Base-by-base conservation (phyloP, 1,139 yeast genomes). In the Lodderomyces beijingensis region DNA sequence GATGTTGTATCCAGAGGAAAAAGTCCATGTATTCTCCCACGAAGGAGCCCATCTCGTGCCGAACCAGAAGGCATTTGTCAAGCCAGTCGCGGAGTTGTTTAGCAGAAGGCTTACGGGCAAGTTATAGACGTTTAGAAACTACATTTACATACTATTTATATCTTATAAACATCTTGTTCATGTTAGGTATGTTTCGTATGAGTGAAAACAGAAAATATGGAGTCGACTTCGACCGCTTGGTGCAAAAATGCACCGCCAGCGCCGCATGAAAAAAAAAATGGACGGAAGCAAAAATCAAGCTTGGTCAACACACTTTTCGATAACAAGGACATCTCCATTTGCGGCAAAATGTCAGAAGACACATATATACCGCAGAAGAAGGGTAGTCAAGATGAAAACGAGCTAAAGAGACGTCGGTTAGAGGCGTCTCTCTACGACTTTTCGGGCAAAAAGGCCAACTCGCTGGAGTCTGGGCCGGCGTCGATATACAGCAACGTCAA, bases 11-110 rank as follows among this genome's bases (percentile, higher is more conserved):
- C 13, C 16, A 9, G 18, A 9, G 3, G 27, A 32, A 17, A 36
- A 43, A 8, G 47, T 51, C 3, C 42, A 35, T 14, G 37, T 38
- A 8, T 47, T 59, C 28, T 49, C 42, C 32, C 68, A 61, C 36
- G 66, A 59, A 6, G 71, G 70, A 2, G 68, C 64, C 1, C 74
- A 67, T 42, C 55, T 50, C 44, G 46, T 66, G 20, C 72, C 46
- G 10, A 43, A 43, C 32, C 51, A 50, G 40, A 51, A 50, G 36
- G 52, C 47, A 22, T 56, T 60, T 37, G 41, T 59, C 27, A 37
- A 37, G 9, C 62, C 61, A 4, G 45, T 62, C 3, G 47, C 61
- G 13, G 58, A 53, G 8, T 32, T 39, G 10, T 45, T 61, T 33
- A 46, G 46, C 32, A 48, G 40, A 12, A 44, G 40, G 4, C 37